These are phyloP conservation scores for Fusarium cicatricum DNA, from an alignment of 2,329 filamentous ascomycete genomes.

Conservation along the genomic window DNA sequence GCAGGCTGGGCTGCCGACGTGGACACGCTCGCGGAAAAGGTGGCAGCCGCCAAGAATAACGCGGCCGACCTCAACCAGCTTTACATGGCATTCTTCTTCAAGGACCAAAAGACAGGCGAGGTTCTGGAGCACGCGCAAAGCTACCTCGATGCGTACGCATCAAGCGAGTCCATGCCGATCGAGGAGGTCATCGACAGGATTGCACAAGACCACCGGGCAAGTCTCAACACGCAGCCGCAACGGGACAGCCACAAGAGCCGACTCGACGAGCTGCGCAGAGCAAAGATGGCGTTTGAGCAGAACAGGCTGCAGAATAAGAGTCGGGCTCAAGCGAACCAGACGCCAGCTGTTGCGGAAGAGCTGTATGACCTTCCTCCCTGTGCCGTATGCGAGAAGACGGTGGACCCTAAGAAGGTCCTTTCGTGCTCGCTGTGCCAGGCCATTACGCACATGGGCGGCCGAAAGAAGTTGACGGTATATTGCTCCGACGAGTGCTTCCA, in stretches of 20 bases:
- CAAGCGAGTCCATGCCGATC: constrained; percentile 40
- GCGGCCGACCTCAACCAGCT: constrained; percentile 47
- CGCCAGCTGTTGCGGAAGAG: constrained; percentile 41
- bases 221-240: constrained; percentile 44
- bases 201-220: constrained; percentile 44
- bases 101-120: constrained; percentile 46
- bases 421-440: constrained; percentile 57
- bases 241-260: constrained; percentile 51
- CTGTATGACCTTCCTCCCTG: constrained; percentile 53
- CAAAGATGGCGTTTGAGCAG: constrained; percentile 59
- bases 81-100: constrained; percentile 54
- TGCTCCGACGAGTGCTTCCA: constrained; percentile 55
- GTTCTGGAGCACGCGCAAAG: constrained; percentile 46
- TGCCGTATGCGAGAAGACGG: constrained; percentile 47
- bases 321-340: constrained; percentile 44
- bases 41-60: constrained; percentile 45
- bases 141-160: constrained; percentile 51
- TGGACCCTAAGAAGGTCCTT: constrained; percentile 48
- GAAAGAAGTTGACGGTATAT: constrained; percentile 51
- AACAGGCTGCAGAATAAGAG: constrained; percentile 51
- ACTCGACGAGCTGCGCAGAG: constrained; percentile 57
- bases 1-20: constrained; percentile 45
- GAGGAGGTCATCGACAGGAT: constrained; percentile 49
- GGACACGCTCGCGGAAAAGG: constrained; percentile 46
- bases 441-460: constrained; percentile 49